Base-by-base conservation (phyloP, 371 early-diverging fungal genomes). In the Chytridiales sp. region DNA sequence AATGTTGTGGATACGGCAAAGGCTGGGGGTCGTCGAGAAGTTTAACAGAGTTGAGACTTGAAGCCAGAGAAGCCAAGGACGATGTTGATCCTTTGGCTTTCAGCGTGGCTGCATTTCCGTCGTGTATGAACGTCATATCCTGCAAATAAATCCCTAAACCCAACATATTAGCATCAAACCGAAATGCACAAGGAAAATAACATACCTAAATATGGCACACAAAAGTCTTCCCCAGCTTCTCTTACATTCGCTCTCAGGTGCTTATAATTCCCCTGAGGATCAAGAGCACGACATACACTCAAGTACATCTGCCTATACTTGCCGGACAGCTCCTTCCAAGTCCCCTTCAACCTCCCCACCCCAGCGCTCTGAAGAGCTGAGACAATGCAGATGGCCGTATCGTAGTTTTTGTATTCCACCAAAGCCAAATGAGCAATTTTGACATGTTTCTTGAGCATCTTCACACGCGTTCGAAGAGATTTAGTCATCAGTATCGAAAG, bases 161-260 rank as follows among this genome's bases (percentile, higher is more conserved):
- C 17, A 19, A 44, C 6, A 24, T 5, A 5, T 44, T 11, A 19
- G 8, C 44, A 21, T 5, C 11, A 44, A 44, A 5, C 44, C 6
- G 6, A 11, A 11, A 11, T 11, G n/a, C n/a, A n/a, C n/a, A n/a
- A n/a, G n/a, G n/a, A 44, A 19, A 6, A 19, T 21, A 44, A 6
- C 44, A 19, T 21, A 44, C 54, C 54, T 6, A 54, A 42, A 30
- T 34, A 54, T 6, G 54, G 54, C 6, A 54, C 41, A 42, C 54
- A 54, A 2, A 42, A 27, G 4, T 21, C 19, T 4, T 15, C 11
- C 9, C 11, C 22, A 5, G 48, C 22, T 8, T 21, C 48, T 4
- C 29, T 6, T 24, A 48, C 48, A 26, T 24, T 8, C 17, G 21
- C 30, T 26, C 48, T 15, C 26, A 48, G 30, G 29, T 26, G 4